Conservation (phyloP, 352 stramenopile genomes). For the Globisporangium sylvaticum region DNA sequence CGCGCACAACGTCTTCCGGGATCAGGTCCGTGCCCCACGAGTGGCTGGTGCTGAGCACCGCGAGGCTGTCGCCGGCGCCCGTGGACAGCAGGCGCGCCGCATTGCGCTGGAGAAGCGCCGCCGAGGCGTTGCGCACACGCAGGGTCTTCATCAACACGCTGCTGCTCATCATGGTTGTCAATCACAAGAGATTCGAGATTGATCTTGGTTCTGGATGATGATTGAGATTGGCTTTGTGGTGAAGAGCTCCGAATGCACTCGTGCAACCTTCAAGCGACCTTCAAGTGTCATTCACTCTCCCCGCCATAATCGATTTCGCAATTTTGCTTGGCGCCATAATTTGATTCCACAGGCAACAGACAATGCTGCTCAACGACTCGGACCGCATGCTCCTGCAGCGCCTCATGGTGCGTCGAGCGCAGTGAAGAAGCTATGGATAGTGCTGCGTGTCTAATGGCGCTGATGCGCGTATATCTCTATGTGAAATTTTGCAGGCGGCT, state of each 20-base stretch:
- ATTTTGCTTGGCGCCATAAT: constrained; percentile 7
- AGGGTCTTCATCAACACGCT: not conserved
- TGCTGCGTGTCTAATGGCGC: not conserved
- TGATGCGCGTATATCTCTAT: not conserved
- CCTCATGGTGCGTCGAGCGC: constrained; percentile 42
- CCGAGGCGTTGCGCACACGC: not conserved
- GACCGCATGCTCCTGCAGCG: constrained; percentile 75
- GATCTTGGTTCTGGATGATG: not conserved
- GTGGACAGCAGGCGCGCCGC: not conserved
- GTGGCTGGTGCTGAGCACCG: constrained; percentile 7
- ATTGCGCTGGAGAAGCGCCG: not conserved
- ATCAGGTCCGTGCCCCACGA: constrained; percentile 52
- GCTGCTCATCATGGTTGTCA: constrained; percentile 4
- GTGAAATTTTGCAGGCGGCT: constrained; percentile 32
- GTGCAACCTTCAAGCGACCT: not conserved
- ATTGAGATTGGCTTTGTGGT: not conserved
- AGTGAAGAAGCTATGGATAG: not conserved
- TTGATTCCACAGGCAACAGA: too few relatives aligned
- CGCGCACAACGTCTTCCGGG: constrained; percentile 89
- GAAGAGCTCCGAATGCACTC: not conserved
- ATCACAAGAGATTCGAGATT: not conserved
- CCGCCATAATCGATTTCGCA: not conserved
- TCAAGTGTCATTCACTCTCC: not conserved
- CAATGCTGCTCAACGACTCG: constrained; percentile 55
- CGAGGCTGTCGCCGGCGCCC: constrained; percentile 6